Conservation (phyloP, 2,329 filamentous ascomycete genomes). For the Colletotrichum echinochloae region DNA sequence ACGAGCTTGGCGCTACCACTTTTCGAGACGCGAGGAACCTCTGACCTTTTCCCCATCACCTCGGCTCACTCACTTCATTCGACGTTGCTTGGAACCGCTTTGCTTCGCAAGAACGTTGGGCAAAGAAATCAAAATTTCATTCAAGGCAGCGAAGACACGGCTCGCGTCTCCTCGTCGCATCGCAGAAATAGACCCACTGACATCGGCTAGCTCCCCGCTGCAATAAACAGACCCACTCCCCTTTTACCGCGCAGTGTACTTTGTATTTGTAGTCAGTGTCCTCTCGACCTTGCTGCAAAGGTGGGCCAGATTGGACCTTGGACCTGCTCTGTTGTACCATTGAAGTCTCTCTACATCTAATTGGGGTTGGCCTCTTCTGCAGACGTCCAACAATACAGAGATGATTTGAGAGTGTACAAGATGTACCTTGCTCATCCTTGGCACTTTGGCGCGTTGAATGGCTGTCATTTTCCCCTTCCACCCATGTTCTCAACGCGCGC, state of each 20-base stretch:
- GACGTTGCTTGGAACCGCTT: constrained; percentile 19
- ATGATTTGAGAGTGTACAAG: neutral
- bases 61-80: constrained; percentile 4
- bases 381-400: neutral
- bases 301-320: neutral
- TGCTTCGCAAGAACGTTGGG: constrained; percentile 10
- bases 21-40: neutral
- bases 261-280: neutral
- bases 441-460: neutral
- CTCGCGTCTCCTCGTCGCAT: neutral
- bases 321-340: neutral
- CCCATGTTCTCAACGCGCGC: neutral
- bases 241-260: neutral
- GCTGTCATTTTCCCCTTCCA: neutral
- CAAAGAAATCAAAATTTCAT: neutral
- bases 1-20: constrained; percentile 21
- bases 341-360: neutral
- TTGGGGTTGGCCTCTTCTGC: neutral
- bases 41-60: neutral
- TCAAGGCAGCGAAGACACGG: neutral
- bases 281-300: neutral
- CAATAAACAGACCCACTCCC: neutral
- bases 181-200: neutral
- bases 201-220: constrained; percentile 25
- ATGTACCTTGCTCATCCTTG: neutral